Evolutionary conservation across 2,329 filamentous ascomycete genomes (phyloP).

Genomic region (Penicillium fuscoglaucum): DNA sequence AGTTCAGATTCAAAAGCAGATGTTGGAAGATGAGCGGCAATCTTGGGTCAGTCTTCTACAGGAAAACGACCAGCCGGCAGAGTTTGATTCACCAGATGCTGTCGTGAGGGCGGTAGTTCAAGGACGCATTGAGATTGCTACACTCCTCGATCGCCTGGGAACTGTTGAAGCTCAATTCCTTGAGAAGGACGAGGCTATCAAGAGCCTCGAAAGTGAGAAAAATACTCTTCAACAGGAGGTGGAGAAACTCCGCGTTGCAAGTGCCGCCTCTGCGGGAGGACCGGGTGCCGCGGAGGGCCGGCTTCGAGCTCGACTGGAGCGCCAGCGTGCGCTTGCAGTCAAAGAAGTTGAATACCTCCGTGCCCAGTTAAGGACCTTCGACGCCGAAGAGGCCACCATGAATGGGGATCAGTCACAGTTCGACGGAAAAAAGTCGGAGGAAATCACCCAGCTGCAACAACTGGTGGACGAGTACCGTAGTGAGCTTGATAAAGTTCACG

Average conservation of each 20-base stretch:
- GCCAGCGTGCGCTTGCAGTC: slow-evolving; percentile 78
- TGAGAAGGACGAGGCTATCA: slow-evolving; percentile 75
- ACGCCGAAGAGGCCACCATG: slow-evolving; percentile 84
- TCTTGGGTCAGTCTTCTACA: slow-evolving; percentile 87
- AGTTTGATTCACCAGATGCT: slow-evolving; percentile 85
- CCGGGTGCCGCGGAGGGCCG: slow-evolving; percentile 61
- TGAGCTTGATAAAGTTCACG: slow-evolving; percentile 73
- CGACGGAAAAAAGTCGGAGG: slow-evolving; percentile 71
- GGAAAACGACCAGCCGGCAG: slow-evolving; percentile 62
- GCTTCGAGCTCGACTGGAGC: slow-evolving; percentile 72
- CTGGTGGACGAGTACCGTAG: slow-evolving; percentile 82
- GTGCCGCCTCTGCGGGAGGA: slow-evolving; percentile 31
- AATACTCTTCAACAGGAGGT: slow-evolving; percentile 65
- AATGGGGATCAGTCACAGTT: slow-evolving; percentile 67
- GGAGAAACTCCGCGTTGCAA: slow-evolving; percentile 63
- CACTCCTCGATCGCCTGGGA: slow-evolving; percentile 78
- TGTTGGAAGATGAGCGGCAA: slow-evolving; percentile 82
- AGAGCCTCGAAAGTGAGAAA: slow-evolving; percentile 69
- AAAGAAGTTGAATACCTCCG: slow-evolving; percentile 95
- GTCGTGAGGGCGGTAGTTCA: slow-evolving; percentile 81
- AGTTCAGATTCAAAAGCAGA: slow-evolving; percentile 75
- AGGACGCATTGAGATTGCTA: slow-evolving; percentile 76
- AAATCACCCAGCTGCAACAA: slow-evolving; percentile 79
- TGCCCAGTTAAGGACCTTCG: slow-evolving; percentile 84
- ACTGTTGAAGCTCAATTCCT: slow-evolving; percentile 73